phyloP scores from a whole-genome alignment of 805 yeast species.

The Grigorovia transvaalensis region DNA sequence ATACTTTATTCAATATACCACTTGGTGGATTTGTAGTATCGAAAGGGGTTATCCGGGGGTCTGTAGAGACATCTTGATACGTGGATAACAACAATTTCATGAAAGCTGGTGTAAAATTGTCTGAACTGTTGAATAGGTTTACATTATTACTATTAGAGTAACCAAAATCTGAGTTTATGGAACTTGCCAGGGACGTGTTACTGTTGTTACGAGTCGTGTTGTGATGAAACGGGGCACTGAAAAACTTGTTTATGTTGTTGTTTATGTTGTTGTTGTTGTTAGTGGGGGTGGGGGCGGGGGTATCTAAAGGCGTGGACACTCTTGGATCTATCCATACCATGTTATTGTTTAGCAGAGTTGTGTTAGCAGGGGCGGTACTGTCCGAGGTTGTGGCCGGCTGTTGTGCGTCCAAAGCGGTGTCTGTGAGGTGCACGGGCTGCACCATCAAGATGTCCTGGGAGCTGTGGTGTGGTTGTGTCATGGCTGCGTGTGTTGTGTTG shows the following conservation, averaged over 20 bases:
- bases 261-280: background rate
- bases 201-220: background rate
- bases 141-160: background rate
- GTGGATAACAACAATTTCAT: conserved; percentile 37
- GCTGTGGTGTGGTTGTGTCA: background rate
- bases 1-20: conserved; percentile 50
- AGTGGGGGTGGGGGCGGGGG: background rate
- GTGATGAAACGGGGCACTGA: background rate
- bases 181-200: conserved; percentile 4
- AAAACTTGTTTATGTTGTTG: background rate
- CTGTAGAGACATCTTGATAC: conserved; percentile 40
- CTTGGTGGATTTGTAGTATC: conserved; percentile 56
- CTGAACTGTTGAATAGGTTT: background rate
- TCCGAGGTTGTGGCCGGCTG: background rate
- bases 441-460: background rate
- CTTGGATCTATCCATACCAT: background rate
- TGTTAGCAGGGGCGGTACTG: background rate
- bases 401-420: background rate
- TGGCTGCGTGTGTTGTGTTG: background rate
- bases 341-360: background rate
- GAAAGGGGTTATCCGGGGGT: conserved; percentile 61
- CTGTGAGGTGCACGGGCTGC: background rate
- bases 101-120: conserved; percentile 28
- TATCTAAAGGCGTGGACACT: background rate
- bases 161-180: conserved; percentile 1